Conservation (phyloP, 306 rosid species). For the Vigna radiata region DNA sequence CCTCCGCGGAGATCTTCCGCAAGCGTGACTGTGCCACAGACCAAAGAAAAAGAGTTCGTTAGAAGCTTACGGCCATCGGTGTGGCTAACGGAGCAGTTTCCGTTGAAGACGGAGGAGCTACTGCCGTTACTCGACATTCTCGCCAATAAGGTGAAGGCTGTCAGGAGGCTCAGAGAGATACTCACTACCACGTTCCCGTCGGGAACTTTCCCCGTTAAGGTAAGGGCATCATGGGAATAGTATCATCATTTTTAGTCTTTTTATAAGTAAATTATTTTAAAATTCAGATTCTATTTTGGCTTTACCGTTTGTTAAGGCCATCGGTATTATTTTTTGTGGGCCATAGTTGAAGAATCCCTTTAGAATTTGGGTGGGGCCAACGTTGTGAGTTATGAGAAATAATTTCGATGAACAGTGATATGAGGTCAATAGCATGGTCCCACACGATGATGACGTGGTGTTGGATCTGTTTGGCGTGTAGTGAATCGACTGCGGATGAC, state of each 20-base stretch:
- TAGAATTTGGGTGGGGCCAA: conserved; percentile 39
- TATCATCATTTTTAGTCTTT: background rate
- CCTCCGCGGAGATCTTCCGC: conserved; percentile 51
- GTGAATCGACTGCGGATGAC: background rate
- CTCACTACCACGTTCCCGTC: conserved; percentile 91
- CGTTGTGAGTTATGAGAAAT: background rate
- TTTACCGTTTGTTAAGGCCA: background rate
- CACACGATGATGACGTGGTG: background rate
- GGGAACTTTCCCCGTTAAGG: conserved; percentile 92
- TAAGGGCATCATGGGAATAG: conserved; percentile 44
- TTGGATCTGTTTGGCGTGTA: too few relatives aligned
- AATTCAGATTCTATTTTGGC: conserved; percentile 12
- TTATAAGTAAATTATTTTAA: background rate
- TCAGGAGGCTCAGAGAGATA: conserved; percentile 79
- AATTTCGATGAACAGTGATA: background rate
- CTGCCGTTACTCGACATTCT: conserved; percentile 82
- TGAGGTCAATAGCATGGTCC: too few relatives aligned
- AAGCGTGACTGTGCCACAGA: conserved; percentile 51
- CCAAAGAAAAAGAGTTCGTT: conserved; percentile 79
- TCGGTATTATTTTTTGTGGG: conserved; percentile 30
- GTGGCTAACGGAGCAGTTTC: conserved; percentile 88
- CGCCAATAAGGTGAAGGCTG: conserved; percentile 87
- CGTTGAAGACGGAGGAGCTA: conserved; percentile 86
- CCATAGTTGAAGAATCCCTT: conserved; percentile 31
- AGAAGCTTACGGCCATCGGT: conserved; percentile 80